These are phyloP conservation scores for Rubia balearica DNA, from an alignment of 305 asterid genomes.

Conservation along the genomic window DNA sequence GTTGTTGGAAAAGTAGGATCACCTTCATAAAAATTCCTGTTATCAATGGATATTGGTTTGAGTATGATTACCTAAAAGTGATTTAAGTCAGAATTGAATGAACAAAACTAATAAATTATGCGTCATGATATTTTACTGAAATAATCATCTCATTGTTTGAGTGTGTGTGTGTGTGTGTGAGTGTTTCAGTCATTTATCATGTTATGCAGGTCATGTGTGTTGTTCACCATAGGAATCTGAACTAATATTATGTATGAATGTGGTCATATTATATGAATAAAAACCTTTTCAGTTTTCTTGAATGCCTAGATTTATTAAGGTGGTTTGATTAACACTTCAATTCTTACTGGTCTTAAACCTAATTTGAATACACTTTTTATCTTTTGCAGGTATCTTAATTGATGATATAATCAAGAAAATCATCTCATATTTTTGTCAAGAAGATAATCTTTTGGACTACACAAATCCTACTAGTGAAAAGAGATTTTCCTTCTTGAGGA, in stretches of 20 bases:
- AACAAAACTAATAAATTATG: neutral
- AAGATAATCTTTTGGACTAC: slow-evolving; percentile 25
- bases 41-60: neutral
- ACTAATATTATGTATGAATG: neutral
- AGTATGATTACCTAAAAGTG: neutral
- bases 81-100: neutral
- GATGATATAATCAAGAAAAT: slow-evolving; percentile 63
- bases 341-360: slow-evolving; percentile 11
- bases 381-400: slow-evolving; percentile 41
- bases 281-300: neutral
- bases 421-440: slow-evolving; percentile 48
- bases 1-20: neutral
- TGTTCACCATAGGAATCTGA: neutral
- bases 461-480: slow-evolving; percentile 29
- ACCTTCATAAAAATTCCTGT: neutral
- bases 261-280: neutral
- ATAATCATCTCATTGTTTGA: neutral
- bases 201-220: neutral
- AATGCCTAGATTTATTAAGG: neutral
- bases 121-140: neutral
- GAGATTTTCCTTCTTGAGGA: slow-evolving; percentile 44
- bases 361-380: neutral
- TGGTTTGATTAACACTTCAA: neutral
- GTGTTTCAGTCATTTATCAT: neutral
- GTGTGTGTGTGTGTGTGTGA: neutral